Evolutionary conservation across 257 asterid genomes (phyloP).

Genomic region (Solanum sitiens): DNA sequence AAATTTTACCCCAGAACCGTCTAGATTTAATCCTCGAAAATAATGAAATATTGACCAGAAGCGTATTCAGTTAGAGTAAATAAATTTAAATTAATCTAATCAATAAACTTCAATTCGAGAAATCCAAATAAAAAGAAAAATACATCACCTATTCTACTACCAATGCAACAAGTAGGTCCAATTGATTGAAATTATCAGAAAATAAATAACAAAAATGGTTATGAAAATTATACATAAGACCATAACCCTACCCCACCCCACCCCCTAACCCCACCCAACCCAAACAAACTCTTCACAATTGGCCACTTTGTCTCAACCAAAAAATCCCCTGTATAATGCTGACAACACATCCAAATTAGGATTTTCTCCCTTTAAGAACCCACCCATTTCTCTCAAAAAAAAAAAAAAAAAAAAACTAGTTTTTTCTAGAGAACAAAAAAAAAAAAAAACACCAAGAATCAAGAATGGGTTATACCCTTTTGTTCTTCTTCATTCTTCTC

Average conservation of each 20-base stretch:
- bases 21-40: not conserved
- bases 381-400: not conserved
- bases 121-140: not conserved
- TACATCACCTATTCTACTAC: not conserved
- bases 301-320: constrained; percentile 4
- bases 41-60: not conserved
- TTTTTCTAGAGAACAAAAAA: not conserved
- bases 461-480: constrained; percentile 20
- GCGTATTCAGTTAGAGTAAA: not conserved
- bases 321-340: not conserved
- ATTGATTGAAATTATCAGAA: constrained; percentile 8
- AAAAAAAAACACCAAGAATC: not conserved
- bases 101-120: not conserved
- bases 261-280: not conserved
- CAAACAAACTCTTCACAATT: constrained; percentile 7
- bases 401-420: not conserved
- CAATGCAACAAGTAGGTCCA: constrained; percentile 5
- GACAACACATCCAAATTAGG: not conserved
- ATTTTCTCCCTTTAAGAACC: not conserved
- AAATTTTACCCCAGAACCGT: not conserved
- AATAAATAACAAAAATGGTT: not conserved
- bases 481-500: constrained; percentile 16
- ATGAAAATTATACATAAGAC: not conserved
- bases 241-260: not conserved
- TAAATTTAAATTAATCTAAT: not conserved